Percentiles rank a stretch among this genome's conserved stretches.
These are phyloP conservation scores for Saturnispora zaruensis DNA, from an alignment of 805 yeast species.

Conservation along the genomic window DNA sequence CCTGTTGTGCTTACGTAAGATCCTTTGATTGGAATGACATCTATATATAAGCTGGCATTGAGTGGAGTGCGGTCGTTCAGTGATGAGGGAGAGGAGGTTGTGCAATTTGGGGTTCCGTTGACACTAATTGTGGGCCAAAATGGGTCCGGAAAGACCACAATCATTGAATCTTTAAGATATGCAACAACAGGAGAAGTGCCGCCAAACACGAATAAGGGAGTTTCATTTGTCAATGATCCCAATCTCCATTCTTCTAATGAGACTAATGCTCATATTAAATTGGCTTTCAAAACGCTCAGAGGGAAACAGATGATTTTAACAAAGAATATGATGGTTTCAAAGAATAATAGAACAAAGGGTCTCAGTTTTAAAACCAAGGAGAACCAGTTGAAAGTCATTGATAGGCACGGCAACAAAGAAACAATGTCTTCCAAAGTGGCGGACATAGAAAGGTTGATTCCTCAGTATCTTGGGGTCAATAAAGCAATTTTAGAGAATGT, in stretches of 20 bases:
- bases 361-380: slow-evolving; percentile 81
- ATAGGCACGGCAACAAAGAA: slow-evolving; percentile 51
- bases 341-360: slow-evolving; percentile 43
- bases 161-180: slow-evolving; percentile 87
- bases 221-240: slow-evolving; percentile 85
- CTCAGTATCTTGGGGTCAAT: slow-evolving; percentile 79
- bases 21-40: slow-evolving; percentile 27
- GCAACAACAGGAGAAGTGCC: slow-evolving; percentile 95
- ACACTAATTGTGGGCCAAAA: slow-evolving; percentile 93
- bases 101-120: slow-evolving; percentile 82
- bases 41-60: slow-evolving; percentile 54
- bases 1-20: background rate
- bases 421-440: slow-evolving; percentile 74
- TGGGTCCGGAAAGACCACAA: slow-evolving; percentile 95
- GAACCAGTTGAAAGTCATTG: slow-evolving; percentile 68
- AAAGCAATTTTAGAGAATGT: slow-evolving; percentile 84
- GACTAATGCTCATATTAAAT: slow-evolving; percentile 82
- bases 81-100: slow-evolving; percentile 73
- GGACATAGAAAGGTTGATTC: slow-evolving; percentile 76
- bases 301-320: slow-evolving; percentile 79
- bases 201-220: slow-evolving; percentile 93
- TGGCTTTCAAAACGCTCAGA: slow-evolving; percentile 70
- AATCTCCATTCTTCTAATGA: slow-evolving; percentile 63
- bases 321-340: slow-evolving; percentile 67
- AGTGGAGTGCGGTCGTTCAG: slow-evolving; percentile 90